Base-by-base conservation (phyloP, 2,329 filamentous ascomycete species). In the Fusarium chlamydosporum region DNA sequence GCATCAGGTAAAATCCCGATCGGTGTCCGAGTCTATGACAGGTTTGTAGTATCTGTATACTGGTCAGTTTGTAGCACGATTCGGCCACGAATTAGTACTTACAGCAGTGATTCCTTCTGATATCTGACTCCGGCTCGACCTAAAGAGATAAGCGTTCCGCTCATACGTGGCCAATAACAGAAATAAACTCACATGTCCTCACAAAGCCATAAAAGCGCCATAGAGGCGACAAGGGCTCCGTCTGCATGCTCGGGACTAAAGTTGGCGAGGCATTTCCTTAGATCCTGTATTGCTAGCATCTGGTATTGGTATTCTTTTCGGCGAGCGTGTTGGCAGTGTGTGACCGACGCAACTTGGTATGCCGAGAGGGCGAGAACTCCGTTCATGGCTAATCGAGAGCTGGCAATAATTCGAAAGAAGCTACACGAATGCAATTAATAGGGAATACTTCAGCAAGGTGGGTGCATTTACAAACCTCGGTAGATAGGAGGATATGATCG, bases 271-370 rank as follows among this genome's bases (percentile, higher is more conserved):
- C 51, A 67, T 16, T 56, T 31, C 5, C 63, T 42, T 2, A 67
- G 34, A 15, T 67, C 64, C 6, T 67, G 50, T 23, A 67, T 67
- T 7, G 64, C 64, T 10, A 67, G 31, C 64, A 63, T 67, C 20
- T 67, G 64, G 4, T 63, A 67, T 13, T 67, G 64, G 26, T 67
- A 67, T 15, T 66, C 63, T 50, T 63, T 67, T 4, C 58, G 51
- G 4, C 64, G 51, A 42, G 64, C 64, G 33, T 58, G 58, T 48
- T 67, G 37, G 4, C 64, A 67, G 2, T 67, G 47, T 5, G 48
- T 58, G 10, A 47, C 47, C 7, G 58, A 63, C 8, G 64, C 63
- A n/a, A 67, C 63, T 41, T 67, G 64, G 12, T 57, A 63, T 8
- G 64, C 64, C 0, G 64, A 67, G 12, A 67, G 51, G 4, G 63